These are phyloP conservation scores for Alternaria panax DNA, from an alignment of 2,329 filamentous ascomycete genomes.

Conservation along the genomic window DNA sequence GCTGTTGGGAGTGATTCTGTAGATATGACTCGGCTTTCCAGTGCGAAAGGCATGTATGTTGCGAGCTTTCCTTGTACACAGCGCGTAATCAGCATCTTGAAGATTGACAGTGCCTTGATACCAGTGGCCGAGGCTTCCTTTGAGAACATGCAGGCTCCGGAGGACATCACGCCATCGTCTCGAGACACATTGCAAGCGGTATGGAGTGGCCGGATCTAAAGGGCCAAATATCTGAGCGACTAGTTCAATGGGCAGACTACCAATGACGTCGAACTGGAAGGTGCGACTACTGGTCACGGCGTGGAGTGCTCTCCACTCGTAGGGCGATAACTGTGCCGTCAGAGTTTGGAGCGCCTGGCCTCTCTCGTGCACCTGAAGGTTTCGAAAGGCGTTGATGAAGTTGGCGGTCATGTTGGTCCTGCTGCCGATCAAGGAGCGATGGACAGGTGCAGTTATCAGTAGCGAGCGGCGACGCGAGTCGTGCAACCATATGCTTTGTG, in stretches of 20 bases:
- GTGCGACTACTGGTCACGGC: constrained; percentile 23
- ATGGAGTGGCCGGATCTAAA: constrained; percentile 40
- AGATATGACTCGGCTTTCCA: constrained; percentile 17
- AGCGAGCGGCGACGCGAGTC: not conserved
- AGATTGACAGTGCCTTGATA: constrained; percentile 24
- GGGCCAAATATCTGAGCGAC: constrained; percentile 45
- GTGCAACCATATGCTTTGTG: constrained; percentile 8
- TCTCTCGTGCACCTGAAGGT: constrained; percentile 22
- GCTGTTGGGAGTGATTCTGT: not conserved
- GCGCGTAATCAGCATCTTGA: constrained; percentile 21
- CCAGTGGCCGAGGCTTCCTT: constrained; percentile 30
- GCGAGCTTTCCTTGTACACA: constrained; percentile 30
- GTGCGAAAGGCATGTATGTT: constrained; percentile 36
- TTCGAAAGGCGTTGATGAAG: constrained; percentile 30
- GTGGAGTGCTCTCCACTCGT: constrained; percentile 42
- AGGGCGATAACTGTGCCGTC: constrained; percentile 31
- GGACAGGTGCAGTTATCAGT: not conserved
- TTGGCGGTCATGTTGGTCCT: constrained; percentile 10
- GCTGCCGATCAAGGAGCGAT: not conserved
- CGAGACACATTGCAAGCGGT: constrained; percentile 43
- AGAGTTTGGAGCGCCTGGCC: constrained; percentile 35
- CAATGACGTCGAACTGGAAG: constrained; percentile 47
- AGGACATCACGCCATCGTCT: constrained; percentile 43
- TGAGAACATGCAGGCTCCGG: constrained; percentile 34
- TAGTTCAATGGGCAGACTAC: constrained; percentile 49